Base-by-base conservation (phyloP, 345 rosid species). In the Populus simonii region DNA sequence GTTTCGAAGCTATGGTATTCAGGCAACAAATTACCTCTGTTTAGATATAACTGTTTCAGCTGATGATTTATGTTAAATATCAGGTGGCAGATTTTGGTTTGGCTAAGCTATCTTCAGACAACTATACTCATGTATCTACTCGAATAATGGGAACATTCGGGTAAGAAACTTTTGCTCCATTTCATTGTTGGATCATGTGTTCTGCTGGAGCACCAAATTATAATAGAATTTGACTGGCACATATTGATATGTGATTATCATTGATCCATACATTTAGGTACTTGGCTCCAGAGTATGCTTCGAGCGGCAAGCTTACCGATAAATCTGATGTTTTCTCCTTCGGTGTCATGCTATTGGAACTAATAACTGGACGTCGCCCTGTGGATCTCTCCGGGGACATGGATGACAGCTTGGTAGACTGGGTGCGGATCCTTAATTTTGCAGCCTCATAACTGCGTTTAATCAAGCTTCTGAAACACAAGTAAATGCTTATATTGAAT, bases 91-190 rank as follows among this genome's bases (percentile, higher is more conserved):
- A 93, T 87, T 95, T 95, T 71, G 97, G 99, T 47, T 81, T 95
- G 83, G 99, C 99, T n/a, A 95, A 90, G 85, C 86, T 93, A 39
- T 67, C 88, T 70, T 83, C 92, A 13, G 97, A 93, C 80, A 85
- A 80, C 80, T 25, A 86, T 45, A 90, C 99, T 67, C 98, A 95
- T 63, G 94, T 93, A 22, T 95, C 99, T 5, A 95, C 98, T 43
- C 93, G 99, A 29, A 90, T 95, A 68, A 95, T 95, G 99, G 99
- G 99, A 76, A 95, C 98, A 53, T 95, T 95, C 33, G 97, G 99
- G 94, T 93, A 80, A 76, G 81, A 69, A 72, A 8, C 27, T 39
- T 59, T n/a, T 22, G 36, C 66, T 66, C 45, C 55, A 12, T 57
- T 41, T 31, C 17, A 62, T 17, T 35, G 1, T 36, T 43, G 47